Evolutionary conservation across 495 filamentous ascomycete genomes (phyloP), one percentile per base, ranked within the genome.

Genomic region (Penicillium alfredii): DNA sequence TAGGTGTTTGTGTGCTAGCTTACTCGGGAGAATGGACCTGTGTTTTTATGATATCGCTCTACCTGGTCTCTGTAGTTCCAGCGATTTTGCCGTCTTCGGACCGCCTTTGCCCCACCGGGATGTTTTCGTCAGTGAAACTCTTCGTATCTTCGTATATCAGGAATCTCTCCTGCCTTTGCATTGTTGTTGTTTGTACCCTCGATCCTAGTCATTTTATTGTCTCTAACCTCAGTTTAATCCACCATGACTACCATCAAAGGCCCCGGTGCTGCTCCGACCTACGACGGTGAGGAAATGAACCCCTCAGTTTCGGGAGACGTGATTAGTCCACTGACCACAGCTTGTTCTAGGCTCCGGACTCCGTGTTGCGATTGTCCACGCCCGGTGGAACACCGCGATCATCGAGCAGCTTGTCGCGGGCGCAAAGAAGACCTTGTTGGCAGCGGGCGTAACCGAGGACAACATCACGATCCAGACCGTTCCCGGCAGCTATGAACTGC

Each of bases 351-450:
- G 92, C 53, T 84, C 83, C 50, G 73, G 69, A 42, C 76, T 98
- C 42, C 86, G 92, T 47, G 81, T 98, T 54, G 89, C 83, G 36
- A 95, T 98, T 52, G 77, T 98, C 19, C 92, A 96, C 63, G 92
- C 89, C 15, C 80, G 92, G 44, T 98, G 92, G 92, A 98, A 97
- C 64, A 78, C 72, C 32, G 62, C 48, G 20, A 74, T 86, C 42
- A 90, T 97, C 61, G 78, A 82, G 18, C 71, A 81, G 20, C 77
- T 98, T 13, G 71, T 98, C 27, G 69, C 72, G 17, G 92, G 92
- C 35, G 72, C 80, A 6, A 76, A 73, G 45, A 76, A 76, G 40
- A 65, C 65, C 23, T 71, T 89, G 16, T 42, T 73, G 2, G 68
- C 72, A 18, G 75, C 80, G 33, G 93, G 93, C 31, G 92, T 98